These are phyloP conservation scores for Pseudogymnoascus sp. DNA, from an alignment of 2,329 filamentous ascomycete genomes.

Conservation along the genomic window DNA sequence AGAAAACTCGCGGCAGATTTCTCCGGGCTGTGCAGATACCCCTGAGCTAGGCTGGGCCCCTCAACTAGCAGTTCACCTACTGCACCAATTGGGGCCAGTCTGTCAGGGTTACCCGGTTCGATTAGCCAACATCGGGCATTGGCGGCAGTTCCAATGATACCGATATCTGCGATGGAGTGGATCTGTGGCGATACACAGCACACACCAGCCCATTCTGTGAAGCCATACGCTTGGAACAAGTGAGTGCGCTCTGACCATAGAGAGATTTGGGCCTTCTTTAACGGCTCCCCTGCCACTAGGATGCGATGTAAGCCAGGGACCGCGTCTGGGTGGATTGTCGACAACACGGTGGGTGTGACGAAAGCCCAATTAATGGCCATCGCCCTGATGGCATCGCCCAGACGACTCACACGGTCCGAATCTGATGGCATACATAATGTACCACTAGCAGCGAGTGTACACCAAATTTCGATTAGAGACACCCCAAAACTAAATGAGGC, in stretches of 20 bases:
- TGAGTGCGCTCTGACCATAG: conserved; percentile 30
- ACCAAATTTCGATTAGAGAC: conserved; percentile 3
- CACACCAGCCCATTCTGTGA: not conserved
- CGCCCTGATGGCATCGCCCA: conserved; percentile 54
- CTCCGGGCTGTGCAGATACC: conserved; percentile 11
- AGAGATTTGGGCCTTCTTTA: conserved; percentile 14
- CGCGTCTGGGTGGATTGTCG: conserved; percentile 77
- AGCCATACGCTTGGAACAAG: conserved; percentile 53
- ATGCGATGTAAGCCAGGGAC: conserved; percentile 42
- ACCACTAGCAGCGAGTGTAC: conserved; percentile 4
- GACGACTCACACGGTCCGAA: conserved; percentile 60
- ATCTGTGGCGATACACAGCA: not conserved
- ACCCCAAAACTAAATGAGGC: conserved; percentile 11
- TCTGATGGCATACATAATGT: conserved; percentile 59
- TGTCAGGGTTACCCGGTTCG: conserved; percentile 9
- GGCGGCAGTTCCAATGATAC: not conserved
- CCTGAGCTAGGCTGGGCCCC: not conserved
- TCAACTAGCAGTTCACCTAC: conserved; percentile 8
- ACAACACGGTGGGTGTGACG: conserved; percentile 50
- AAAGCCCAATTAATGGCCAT: conserved; percentile 43
- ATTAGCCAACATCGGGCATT: conserved; percentile 12
- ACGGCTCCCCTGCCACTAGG: conserved; percentile 50
- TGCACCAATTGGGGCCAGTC: conserved; percentile 1
- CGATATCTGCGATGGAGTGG: not conserved
- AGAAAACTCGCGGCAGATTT: conserved; percentile 15